These are phyloP conservation scores for Arachnomyces sp. DNA, from an alignment of 2,329 filamentous ascomycete genomes.

Conservation along the genomic window DNA sequence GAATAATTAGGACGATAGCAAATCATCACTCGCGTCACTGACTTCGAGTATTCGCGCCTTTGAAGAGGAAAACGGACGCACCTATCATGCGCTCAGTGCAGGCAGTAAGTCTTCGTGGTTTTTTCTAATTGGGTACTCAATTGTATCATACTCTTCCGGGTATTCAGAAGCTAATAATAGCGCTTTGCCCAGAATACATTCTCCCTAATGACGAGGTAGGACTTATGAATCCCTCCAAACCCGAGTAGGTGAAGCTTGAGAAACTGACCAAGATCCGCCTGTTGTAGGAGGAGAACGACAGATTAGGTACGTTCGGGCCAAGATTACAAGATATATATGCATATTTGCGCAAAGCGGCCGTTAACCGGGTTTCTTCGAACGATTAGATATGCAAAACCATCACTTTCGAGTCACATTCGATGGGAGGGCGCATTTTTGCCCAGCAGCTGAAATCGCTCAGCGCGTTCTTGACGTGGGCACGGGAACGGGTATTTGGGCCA, in stretches of 20 bases:
- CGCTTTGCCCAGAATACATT: not conserved
- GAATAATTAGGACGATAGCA: no score
- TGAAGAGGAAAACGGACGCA: slow-evolving; percentile 15
- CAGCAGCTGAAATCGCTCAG: slow-evolving; percentile 14
- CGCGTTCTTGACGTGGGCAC: slow-evolving; percentile 30
- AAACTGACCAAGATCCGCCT: no score
- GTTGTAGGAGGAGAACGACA: no score
- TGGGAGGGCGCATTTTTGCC: slow-evolving; percentile 21
- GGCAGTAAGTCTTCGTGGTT: slow-evolving; percentile 6
- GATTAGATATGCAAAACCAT: slow-evolving; percentile 16
- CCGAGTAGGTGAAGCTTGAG: no score
- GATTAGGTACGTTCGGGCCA: no score
- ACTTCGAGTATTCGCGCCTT: slow-evolving; percentile 1
- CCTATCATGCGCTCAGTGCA: slow-evolving; percentile 18
- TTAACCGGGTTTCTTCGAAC: no score
- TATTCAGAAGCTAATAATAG: not conserved
- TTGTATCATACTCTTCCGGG: not conserved
- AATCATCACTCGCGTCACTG: no score
- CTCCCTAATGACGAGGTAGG: slow-evolving; percentile 12
- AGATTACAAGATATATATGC: no score
- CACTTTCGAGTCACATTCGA: slow-evolving; percentile 20
- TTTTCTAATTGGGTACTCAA: not conserved
- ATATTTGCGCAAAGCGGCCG: no score
- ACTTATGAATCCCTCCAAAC: not conserved
- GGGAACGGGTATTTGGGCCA: slow-evolving; percentile 31